Base-by-base conservation (phyloP, 345 rosid species). In the Eucalyptus tenuipes region DNA sequence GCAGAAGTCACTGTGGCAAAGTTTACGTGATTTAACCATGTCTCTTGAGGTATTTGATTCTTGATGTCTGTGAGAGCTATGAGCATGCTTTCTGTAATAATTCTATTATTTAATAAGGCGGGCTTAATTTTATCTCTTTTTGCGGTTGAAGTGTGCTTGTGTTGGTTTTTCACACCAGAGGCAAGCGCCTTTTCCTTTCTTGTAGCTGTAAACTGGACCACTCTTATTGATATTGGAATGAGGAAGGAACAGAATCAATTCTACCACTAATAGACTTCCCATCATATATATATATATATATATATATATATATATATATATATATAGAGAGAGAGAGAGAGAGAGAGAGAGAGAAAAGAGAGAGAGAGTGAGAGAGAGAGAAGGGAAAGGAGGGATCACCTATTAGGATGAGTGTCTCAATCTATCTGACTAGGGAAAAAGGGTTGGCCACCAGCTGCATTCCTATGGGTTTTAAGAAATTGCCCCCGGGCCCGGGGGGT, bases 361-460 rank as follows among this genome's bases (percentile, higher is more conserved):
- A 15, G 52, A 15, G 17, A 14, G 52, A 15, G 52, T 2, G 53
- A 6, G 52, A 2, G 22, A 0, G 22, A 0, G 22, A 0, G 55
- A 0, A 1, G 18, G 55, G 55, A 7, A 52, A 17, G 40, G 75
- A 42, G 18, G 81, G 82, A 40, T 40, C 45, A 40, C 13, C 7
- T 40, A 18, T 10, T 40, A 3, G 82, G 27, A 40, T 40, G 45
- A 37, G 47, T 75, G 24, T 20, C 10, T 2, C 82, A 2, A 75
- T 75, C 47, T 75, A 75, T 40, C 29, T 75, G 82, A 40, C 47
- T 6, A 75, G 15, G 82, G 27, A 71, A 71, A 33, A 71, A 5
- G 20, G 45, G 45, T 18, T 71, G 45, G 81, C 14, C 81, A 71
- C 81, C 82, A 10, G 45, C 45, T 10, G 45, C 45, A 5, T 71